These are phyloP conservation scores for Neodidymelliopsis sp. DNA, from an alignment of 2,329 filamentous ascomycete genomes.

Conservation along the genomic window DNA sequence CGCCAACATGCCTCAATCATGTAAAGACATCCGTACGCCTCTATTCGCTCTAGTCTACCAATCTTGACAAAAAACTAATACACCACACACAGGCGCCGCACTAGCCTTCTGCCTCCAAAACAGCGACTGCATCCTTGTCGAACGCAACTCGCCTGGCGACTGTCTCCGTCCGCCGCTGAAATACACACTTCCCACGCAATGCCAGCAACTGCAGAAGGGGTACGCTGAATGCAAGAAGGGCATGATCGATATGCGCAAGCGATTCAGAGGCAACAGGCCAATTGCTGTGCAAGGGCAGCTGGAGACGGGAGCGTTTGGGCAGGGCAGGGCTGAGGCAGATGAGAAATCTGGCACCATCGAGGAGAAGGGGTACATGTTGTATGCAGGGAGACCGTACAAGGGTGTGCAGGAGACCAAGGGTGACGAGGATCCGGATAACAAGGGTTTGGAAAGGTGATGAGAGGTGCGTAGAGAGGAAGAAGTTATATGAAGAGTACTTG, in stretches of 20 bases:
- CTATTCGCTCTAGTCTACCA: neutral
- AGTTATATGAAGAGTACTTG: neutral
- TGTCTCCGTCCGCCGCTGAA: conserved; percentile 85
- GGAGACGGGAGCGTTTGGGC: conserved; percentile 43
- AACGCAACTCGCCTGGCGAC: conserved; percentile 85
- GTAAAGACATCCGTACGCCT: conserved; percentile 89
- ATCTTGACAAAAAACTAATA: neutral
- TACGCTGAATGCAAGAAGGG: conserved; percentile 96
- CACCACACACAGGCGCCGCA: conserved; percentile 72
- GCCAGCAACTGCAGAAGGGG: conserved; percentile 88
- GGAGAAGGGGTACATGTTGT: conserved; percentile 50
- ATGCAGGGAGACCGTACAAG: conserved; percentile 45
- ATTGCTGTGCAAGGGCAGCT: conserved; percentile 58
- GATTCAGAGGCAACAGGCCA: conserved; percentile 92
- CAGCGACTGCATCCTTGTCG: conserved; percentile 93
- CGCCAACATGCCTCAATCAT: conserved; percentile 83
- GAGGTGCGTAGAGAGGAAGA: neutral
- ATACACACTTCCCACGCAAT: conserved; percentile 83
- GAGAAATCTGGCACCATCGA: conserved; percentile 47
- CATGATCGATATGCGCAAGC: conserved; percentile 98
- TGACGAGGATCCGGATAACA: conserved; percentile 37
- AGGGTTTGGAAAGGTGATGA: conserved; percentile 27
- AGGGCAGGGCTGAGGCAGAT: conserved; percentile 37
- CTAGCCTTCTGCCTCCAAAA: conserved; percentile 94
- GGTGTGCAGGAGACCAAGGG: conserved; percentile 38